Conservation (phyloP, 805 yeast species). For the Nakazawaea molendinolei region DNA sequence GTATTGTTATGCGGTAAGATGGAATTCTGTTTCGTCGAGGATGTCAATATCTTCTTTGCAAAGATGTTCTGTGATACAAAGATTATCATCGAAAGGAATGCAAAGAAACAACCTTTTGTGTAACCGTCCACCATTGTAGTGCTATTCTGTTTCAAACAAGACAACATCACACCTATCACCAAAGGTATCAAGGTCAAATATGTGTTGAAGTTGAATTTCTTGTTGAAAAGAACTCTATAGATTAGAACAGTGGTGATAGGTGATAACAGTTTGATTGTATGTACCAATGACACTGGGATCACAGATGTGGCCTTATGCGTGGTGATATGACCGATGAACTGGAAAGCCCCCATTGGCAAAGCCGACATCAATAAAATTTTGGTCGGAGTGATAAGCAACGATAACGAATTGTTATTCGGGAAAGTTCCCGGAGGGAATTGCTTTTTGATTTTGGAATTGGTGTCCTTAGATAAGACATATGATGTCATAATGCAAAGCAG, state of each 20-base stretch:
- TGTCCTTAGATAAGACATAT: conserved; percentile 31
- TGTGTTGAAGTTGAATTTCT: conserved; percentile 54
- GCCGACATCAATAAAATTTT: conserved; percentile 52
- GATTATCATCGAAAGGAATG: conserved; percentile 52
- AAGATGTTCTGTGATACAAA: conserved; percentile 76
- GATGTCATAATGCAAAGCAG: conserved; percentile 45
- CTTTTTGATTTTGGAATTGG: conserved; percentile 19
- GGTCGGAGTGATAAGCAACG: conserved; percentile 48
- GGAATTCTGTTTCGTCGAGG: conserved; percentile 21
- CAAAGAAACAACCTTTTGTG: conserved; percentile 39
- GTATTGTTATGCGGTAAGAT: conserved; percentile 10
- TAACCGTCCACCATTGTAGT: conserved; percentile 18
- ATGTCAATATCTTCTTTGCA: conserved; percentile 66
- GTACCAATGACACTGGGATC: conserved; percentile 92
- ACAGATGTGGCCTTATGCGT: conserved; percentile 88
- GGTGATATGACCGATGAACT: conserved; percentile 85
- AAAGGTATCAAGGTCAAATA: conserved; percentile 77
- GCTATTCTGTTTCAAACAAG: conserved; percentile 38
- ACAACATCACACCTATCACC: conserved; percentile 77
- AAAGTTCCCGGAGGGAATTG: conserved; percentile 45
- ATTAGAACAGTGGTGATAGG: conserved; percentile 85
- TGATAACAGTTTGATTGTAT: conserved; percentile 86
- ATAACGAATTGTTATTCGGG: conserved; percentile 29
- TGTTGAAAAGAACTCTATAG: conserved; percentile 56
- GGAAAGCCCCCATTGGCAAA: conserved; percentile 92